phyloP scores from a whole-genome alignment of 805 yeast species.

The Schwanniomyces occidentalis region DNA sequence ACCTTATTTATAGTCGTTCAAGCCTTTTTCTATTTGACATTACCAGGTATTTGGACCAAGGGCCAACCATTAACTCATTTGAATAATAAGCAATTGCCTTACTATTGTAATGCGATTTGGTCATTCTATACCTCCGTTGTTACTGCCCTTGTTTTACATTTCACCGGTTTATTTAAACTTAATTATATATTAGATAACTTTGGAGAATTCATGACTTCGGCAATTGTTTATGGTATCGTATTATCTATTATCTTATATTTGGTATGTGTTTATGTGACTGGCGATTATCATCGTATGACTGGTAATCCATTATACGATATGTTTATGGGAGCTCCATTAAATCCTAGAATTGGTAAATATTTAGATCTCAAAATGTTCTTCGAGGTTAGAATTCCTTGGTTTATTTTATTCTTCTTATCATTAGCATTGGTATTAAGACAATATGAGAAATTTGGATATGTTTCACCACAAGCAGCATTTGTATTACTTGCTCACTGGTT shows the following conservation, averaged over 20 bases:
- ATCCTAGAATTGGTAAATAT: slow-evolving; percentile 90
- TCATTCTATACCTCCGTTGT: slow-evolving; percentile 71
- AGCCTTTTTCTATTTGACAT: slow-evolving; percentile 68
- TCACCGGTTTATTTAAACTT: slow-evolving; percentile 70
- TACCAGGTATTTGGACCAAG: slow-evolving; percentile 94
- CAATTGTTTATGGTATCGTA: slow-evolving; percentile 74
- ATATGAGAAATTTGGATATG: slow-evolving; percentile 76
- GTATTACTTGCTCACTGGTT: slow-evolving; percentile 86
- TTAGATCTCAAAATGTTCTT: slow-evolving; percentile 92
- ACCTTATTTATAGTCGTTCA: slow-evolving; percentile 69
- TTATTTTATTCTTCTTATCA: slow-evolving; percentile 75
- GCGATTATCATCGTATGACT: slow-evolving; percentile 86
- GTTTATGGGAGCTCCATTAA: slow-evolving; percentile 97
- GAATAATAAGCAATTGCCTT: slow-evolving; percentile 78
- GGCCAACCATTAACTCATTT: slow-evolving; percentile 90
- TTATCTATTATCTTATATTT: slow-evolving; percentile 71
- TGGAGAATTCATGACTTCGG: slow-evolving; percentile 91
- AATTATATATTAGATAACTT: slow-evolving; percentile 76
- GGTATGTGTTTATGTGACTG: slow-evolving; percentile 61
- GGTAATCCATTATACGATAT: slow-evolving; percentile 88
- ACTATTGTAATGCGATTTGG: slow-evolving; percentile 90
- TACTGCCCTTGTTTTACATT: slow-evolving; percentile 62
- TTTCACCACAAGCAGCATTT: slow-evolving; percentile 72
- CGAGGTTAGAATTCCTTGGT: slow-evolving; percentile 98
- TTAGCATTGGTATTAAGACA: slow-evolving; percentile 77